Conservation (phyloP, 495 filamentous ascomycete genomes). For the Lasiosphaeriaceae sp. region DNA sequence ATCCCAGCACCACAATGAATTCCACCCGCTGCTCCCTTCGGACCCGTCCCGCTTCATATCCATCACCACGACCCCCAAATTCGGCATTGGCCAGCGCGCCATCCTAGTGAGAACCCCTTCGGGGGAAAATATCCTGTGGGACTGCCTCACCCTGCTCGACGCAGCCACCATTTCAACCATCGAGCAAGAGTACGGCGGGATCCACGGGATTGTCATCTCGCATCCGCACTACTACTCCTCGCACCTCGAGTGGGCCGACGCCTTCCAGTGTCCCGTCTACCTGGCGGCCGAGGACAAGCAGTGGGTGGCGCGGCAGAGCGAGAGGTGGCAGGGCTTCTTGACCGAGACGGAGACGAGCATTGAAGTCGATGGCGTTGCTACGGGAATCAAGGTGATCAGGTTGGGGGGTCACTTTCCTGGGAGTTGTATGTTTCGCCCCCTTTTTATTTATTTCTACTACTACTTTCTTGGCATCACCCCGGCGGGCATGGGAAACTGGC, state of each 20-base stretch:
- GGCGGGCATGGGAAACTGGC: conserved; percentile 42
- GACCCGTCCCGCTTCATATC: conserved; percentile 39
- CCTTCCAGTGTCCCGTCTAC: conserved; percentile 63
- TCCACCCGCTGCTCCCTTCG: conserved; percentile 19
- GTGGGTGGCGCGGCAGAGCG: conserved; percentile 47
- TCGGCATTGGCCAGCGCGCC: conserved; percentile 70
- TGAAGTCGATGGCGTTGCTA: conserved; percentile 35
- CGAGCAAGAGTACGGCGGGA: conserved; percentile 45
- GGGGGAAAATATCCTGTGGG: conserved; percentile 68
- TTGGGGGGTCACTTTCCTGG: conserved; percentile 74
- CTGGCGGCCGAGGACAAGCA: conserved; percentile 55
- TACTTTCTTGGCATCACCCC: conserved; percentile 56
- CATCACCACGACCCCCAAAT: conserved; percentile 57
- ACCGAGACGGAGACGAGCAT: conserved; percentile 26
- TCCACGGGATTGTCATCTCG: conserved; percentile 71
- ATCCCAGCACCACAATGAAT: conserved; percentile 39
- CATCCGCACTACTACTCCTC: conserved; percentile 79
- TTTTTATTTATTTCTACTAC: not conserved
- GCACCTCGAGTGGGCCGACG: conserved; percentile 60
- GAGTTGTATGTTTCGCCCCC: conserved; percentile 29
- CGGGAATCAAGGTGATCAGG: conserved; percentile 59
- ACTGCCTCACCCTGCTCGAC: conserved; percentile 64
- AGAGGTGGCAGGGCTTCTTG: conserved; percentile 44
- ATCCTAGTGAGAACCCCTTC: conserved; percentile 56
- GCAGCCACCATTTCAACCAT: conserved; percentile 50